Percentiles rank a stretch among this genome's conserved stretches.
Evolutionary conservation across 2,329 filamentous ascomycete genomes (phyloP).

Genomic region (Xylaria digitata): DNA sequence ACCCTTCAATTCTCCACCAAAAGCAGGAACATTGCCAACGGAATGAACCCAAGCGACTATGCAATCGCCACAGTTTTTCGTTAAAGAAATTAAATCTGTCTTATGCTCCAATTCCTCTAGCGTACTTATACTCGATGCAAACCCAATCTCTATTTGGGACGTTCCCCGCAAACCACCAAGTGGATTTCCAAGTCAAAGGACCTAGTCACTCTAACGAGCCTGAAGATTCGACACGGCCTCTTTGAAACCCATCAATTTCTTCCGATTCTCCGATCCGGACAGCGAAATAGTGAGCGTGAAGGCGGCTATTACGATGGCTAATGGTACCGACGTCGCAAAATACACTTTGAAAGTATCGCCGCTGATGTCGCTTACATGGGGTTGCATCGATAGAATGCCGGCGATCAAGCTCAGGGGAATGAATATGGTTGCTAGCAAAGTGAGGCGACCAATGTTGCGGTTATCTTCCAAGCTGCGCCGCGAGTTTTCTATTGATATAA

Average conservation of each 20-base stretch:
- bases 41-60: too few relatives aligned
- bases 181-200: background rate
- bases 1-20: too few relatives aligned
- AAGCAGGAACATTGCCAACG: too few relatives aligned
- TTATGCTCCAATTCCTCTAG: too few relatives aligned
- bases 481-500: conserved; percentile 48
- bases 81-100: too few relatives aligned
- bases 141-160: too few relatives aligned
- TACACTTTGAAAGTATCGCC: conserved; percentile 40
- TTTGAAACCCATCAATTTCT: background rate
- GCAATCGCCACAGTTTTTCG: too few relatives aligned
- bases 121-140: too few relatives aligned
- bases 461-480: conserved; percentile 48
- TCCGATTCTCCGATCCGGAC: conserved; percentile 3
- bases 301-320: conserved; percentile 37
- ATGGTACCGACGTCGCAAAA: conserved; percentile 43
- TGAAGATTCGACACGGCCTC: background rate
- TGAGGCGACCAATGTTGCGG: conserved; percentile 50
- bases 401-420: conserved; percentile 50
- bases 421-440: conserved; percentile 51
- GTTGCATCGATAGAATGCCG: conserved; percentile 49
- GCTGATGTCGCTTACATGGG: conserved; percentile 37
- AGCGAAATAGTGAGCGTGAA: conserved; percentile 25
- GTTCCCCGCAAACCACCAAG: too few relatives aligned
- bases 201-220: background rate